phyloP scores from a whole-genome alignment of 2,329 filamentous ascomycete genomes.

The Cladosporium sp. region DNA sequence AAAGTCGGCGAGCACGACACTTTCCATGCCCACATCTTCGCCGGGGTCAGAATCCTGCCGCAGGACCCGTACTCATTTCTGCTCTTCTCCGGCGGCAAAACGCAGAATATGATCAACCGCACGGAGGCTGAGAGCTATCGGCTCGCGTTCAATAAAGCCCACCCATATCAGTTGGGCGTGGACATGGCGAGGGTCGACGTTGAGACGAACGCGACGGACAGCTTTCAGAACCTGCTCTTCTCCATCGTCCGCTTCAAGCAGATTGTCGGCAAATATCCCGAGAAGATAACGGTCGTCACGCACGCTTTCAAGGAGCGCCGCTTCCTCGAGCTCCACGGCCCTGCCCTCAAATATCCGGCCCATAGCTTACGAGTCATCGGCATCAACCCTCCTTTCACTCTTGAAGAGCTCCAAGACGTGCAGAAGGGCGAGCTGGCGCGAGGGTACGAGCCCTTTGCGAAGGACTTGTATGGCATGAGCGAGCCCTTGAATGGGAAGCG shows the following conservation, averaged over 20 bases:
- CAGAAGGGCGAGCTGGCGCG: conserved; percentile 31
- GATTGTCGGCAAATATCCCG: conserved; percentile 35
- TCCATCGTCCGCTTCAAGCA: conserved; percentile 54
- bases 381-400: conserved; percentile 39
- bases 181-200: neutral
- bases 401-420: conserved; percentile 32
- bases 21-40: conserved; percentile 68
- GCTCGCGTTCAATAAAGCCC: neutral
- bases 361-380: conserved; percentile 38
- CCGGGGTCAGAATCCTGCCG: conserved; percentile 52
- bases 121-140: conserved; percentile 18
- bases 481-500: conserved; percentile 34
- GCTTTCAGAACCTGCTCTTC: conserved; percentile 78
- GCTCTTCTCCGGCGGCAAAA: conserved; percentile 64
- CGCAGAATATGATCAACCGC: conserved; percentile 18
- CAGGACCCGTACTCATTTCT: conserved; percentile 46
- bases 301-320: conserved; percentile 43
- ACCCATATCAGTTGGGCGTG: neutral
- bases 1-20: conserved; percentile 66
- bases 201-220: conserved; percentile 59
- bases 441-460: conserved; percentile 33
- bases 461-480: conserved; percentile 35
- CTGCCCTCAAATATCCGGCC: conserved; percentile 39
- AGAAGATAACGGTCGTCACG: conserved; percentile 38
- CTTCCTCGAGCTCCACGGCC: conserved; percentile 36